phyloP scores from a whole-genome alignment of 192 early-diverging fungal genomes.

The Hyaloraphidium curvatum region DNA sequence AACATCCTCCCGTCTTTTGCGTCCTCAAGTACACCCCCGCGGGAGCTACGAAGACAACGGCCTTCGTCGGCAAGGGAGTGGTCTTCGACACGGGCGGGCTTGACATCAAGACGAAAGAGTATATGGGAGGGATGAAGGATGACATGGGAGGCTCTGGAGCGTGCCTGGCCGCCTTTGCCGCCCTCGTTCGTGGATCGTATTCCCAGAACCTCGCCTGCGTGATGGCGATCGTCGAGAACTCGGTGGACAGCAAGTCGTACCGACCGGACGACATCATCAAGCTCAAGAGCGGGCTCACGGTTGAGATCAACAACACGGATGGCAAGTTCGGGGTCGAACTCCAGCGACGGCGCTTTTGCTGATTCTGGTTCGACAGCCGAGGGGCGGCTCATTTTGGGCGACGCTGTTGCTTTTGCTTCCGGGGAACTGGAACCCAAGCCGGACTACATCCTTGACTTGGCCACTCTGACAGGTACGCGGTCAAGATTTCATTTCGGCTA shows the following conservation, averaged over 20 bases:
- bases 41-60: constrained; percentile 17
- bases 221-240: constrained; percentile 33
- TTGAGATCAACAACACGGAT: constrained; percentile 38
- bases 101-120: constrained; percentile 17
- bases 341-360: constrained; percentile 7
- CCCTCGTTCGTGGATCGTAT: constrained; percentile 12
- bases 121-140: constrained; percentile 20
- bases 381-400: constrained; percentile 20
- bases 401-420: constrained; percentile 30
- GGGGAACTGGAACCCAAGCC: constrained; percentile 20
- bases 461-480: constrained; percentile 21
- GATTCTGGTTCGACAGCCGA: constrained; percentile 6
- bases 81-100: constrained; percentile 32
- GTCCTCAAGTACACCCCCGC: constrained; percentile 18
- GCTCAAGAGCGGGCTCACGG: constrained; percentile 26
- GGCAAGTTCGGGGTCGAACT: too few relatives aligned
- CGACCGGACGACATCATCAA: constrained; percentile 23
- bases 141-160: constrained; percentile 33
- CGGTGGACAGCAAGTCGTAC: constrained; percentile 13
- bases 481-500: not conserved
- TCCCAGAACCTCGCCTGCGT: constrained; percentile 16
- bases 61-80: constrained; percentile 36
- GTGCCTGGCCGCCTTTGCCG: constrained; percentile 23
- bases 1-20: constrained; percentile 21
- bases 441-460: constrained; percentile 27